phyloP scores from a whole-genome alignment of 208 protist genomes.

The Crithidia acanthocephali region DNA sequence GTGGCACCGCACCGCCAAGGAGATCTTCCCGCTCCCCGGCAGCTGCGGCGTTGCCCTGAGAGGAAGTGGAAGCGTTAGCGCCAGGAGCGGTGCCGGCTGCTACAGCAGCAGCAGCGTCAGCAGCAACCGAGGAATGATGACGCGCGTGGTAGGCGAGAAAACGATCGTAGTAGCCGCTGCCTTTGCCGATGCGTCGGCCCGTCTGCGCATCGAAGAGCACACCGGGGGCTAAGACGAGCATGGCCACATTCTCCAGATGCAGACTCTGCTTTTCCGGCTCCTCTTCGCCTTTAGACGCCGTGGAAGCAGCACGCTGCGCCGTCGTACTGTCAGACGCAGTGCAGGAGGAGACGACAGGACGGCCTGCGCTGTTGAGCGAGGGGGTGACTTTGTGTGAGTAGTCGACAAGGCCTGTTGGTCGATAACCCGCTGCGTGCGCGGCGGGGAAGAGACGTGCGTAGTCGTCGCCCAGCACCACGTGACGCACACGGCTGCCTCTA shows the following conservation, averaged over 20 bases:
- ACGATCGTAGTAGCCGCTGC: conserved; percentile 89
- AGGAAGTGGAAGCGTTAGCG: too few species aligned
- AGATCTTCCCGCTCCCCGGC: too few species aligned
- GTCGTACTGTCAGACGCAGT: background rate
- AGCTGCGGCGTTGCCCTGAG: too few species aligned
- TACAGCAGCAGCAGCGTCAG: too few species aligned
- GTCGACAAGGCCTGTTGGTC: conserved; percentile 26
- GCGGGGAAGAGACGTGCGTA: conserved; percentile 27
- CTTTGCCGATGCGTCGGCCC: conserved; percentile 72
- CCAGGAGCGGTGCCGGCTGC: background rate
- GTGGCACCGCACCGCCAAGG: too few species aligned
- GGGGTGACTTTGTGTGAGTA: conserved; percentile 4
- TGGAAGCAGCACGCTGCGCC: background rate
- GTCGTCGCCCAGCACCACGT: conserved; percentile 31
- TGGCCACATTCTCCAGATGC: conserved; percentile 19
- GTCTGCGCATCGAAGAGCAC: conserved; percentile 64
- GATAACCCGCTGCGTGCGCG: conserved; percentile 22
- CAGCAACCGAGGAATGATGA: background rate
- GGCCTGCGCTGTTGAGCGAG: too few species aligned
- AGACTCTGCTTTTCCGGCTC: background rate
- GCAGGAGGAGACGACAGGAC: background rate
- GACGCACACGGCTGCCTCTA: background rate
- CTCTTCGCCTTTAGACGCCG: background rate
- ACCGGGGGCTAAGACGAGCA: conserved; percentile 74
- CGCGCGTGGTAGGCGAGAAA: conserved; percentile 58